Percentiles rank a stretch among this genome's conserved stretches.
phyloP scores from a whole-genome alignment of 2,329 filamentous ascomycete genomes.

The Penicillium olsonii region DNA sequence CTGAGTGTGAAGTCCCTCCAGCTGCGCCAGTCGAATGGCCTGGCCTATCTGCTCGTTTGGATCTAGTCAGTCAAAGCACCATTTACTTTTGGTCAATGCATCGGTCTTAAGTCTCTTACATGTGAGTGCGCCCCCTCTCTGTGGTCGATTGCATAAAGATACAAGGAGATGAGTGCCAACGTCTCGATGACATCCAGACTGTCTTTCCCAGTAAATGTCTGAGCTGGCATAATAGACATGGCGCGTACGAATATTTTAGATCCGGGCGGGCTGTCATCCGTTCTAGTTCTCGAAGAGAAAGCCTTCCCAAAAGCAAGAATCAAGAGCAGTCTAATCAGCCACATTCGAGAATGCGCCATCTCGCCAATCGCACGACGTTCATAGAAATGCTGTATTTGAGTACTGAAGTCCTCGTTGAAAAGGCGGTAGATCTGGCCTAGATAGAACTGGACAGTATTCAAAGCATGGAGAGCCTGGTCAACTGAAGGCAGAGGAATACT shows the following conservation, averaged over 20 bases:
- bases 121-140: not conserved
- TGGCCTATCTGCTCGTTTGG: slow-evolving; percentile 37
- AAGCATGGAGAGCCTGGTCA: not conserved
- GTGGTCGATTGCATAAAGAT: not conserved
- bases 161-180: not conserved
- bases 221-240: not conserved
- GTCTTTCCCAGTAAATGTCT: not conserved
- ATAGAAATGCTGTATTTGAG: not conserved
- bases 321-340: slow-evolving; percentile 10
- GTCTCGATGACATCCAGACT: not conserved
- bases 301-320: slow-evolving; percentile 13
- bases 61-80: not conserved
- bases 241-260: slow-evolving; percentile 10
- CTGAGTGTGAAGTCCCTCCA: slow-evolving; percentile 46
- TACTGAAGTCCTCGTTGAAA: not conserved
- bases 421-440: not conserved
- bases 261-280: slow-evolving; percentile 8
- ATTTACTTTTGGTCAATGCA: not conserved
- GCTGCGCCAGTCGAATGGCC: slow-evolving; percentile 44
- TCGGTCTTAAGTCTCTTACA: not conserved
- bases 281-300: slow-evolving; percentile 13
- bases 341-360: not conserved
- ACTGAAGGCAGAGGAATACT: not conserved
- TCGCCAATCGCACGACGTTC: not conserved
- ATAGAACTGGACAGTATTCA: not conserved